phyloP scores from a whole-genome alignment of 2,329 filamentous ascomycete species.

The Botryotinia convoluta region DNA sequence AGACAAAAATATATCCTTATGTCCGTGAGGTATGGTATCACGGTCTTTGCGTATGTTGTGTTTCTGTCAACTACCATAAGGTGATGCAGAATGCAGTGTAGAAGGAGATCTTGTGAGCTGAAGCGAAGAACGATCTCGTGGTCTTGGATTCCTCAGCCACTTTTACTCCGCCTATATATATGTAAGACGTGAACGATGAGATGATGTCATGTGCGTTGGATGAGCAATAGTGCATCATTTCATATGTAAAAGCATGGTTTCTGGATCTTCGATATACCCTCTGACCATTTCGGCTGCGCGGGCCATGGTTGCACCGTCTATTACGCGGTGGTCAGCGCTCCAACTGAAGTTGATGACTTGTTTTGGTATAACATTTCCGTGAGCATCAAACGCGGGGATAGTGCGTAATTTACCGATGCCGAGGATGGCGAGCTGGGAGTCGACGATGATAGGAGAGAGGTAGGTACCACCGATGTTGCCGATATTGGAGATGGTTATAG shows the following conservation, averaged over 20 bases:
- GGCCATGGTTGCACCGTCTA: conserved; percentile 94
- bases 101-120: conserved; percentile 3
- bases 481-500: conserved; percentile 95
- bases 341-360: conserved; percentile 90
- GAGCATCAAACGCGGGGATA: conserved; percentile 71
- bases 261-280: conserved; percentile 76
- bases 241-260: conserved; percentile 80
- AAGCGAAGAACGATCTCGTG: conserved; percentile 14
- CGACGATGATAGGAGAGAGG: conserved; percentile 85
- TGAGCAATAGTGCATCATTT: conserved; percentile 48
- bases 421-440: conserved; percentile 86
- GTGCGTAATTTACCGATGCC: conserved; percentile 79
- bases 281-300: conserved; percentile 81
- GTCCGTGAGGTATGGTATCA: neutral
- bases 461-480: conserved; percentile 93
- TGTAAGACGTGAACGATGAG: neutral
- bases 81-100: neutral
- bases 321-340: conserved; percentile 91
- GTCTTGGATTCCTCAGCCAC: neutral
- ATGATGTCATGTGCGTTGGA: conserved; percentile 11
- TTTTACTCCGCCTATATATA: neutral
- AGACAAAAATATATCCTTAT: neutral
- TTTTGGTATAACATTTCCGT: conserved; percentile 61
- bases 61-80: conserved; percentile 5
- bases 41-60: neutral